Conservation (phyloP, 345 rosid genomes). For the Dovyalis caffra region DNA sequence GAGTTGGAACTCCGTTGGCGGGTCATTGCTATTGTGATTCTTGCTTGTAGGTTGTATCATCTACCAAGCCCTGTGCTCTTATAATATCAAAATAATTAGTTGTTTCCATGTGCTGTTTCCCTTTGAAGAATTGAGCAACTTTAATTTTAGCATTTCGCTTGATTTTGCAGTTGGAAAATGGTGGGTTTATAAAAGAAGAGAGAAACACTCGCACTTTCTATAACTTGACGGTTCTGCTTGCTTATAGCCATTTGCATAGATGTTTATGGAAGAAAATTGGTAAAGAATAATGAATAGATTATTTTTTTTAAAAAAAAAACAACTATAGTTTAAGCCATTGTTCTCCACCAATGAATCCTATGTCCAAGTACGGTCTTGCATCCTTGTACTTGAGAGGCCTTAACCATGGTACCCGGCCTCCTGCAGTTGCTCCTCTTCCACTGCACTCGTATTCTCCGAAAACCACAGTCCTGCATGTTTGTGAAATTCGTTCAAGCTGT, state of each 20-base stretch:
- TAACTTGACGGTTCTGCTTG: not conserved
- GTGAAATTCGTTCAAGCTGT: not conserved
- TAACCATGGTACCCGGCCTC: constrained; percentile 65
- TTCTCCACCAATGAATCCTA: constrained; percentile 62
- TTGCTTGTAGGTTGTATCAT: constrained; percentile 20
- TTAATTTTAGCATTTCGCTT: too few relatives aligned
- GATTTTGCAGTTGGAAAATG: too few relatives aligned
- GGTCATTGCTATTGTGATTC: constrained; percentile 9
- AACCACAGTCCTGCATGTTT: constrained; percentile 53
- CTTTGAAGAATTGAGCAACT: not conserved
- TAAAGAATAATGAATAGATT: constrained; percentile 13
- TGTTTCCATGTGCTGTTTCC: not conserved
- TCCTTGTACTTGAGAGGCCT: constrained; percentile 50
- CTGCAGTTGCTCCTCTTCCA: constrained; percentile 76
- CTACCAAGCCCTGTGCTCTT: constrained; percentile 2
- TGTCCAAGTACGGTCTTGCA: constrained; percentile 52
- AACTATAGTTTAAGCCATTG: constrained; percentile 72
- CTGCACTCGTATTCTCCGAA: constrained; percentile 78
- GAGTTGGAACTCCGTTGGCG: constrained; percentile 1
- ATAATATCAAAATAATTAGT: not conserved
- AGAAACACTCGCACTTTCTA: too few relatives aligned
- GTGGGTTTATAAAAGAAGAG: too few relatives aligned
- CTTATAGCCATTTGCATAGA: not conserved
- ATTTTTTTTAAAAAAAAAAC: not conserved
- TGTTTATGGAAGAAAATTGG: constrained; percentile 7